Evolutionary conservation across 208 protist genomes (phyloP).

Genomic region (Crithidia bombi): DNA sequence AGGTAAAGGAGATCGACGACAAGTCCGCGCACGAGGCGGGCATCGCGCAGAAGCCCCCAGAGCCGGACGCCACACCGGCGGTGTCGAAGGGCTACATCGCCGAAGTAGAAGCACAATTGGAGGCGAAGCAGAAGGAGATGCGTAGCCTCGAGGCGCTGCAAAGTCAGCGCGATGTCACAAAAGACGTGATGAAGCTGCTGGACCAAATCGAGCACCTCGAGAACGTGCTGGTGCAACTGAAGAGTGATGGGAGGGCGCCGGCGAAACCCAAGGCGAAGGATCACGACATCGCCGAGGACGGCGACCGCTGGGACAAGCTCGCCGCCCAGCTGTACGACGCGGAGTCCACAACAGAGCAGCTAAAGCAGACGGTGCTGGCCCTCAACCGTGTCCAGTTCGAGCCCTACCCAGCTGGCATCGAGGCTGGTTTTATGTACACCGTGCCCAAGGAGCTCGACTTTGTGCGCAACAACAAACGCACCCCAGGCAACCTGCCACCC

Average conservation of each 20-base stretch:
- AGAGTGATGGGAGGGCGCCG: constrained; percentile 23
- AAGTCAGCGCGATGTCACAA: constrained; percentile 70
- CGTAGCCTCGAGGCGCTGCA: constrained; percentile 70
- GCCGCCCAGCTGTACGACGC: constrained; percentile 80
- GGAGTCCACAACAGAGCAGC: constrained; percentile 67
- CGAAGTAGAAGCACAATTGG: constrained; percentile 65
- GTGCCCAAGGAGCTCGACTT: constrained; percentile 83
- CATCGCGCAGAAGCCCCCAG: constrained; percentile 54
- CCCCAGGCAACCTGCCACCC: constrained; percentile 46
- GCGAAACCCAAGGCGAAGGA: constrained; percentile 12
- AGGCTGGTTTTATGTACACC: constrained; percentile 71
- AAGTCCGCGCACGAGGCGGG: constrained; percentile 83
- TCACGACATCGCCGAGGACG: constrained; percentile 40
- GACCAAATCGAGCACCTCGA: constrained; percentile 74
- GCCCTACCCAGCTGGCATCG: constrained; percentile 78
- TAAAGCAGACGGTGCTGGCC: constrained; percentile 64
- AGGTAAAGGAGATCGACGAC: constrained; percentile 65
- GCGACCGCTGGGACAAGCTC: constrained; percentile 81
- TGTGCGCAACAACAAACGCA: constrained; percentile 73
- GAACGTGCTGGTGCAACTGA: constrained; percentile 53
- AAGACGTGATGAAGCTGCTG: constrained; percentile 77
- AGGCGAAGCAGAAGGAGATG: constrained; percentile 51
- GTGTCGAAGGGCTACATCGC: constrained; percentile 49
- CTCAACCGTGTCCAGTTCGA: constrained; percentile 87
- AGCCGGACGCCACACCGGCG: constrained; percentile 12